Conservation (phyloP, 208 protist genomes). For the Crithidia brevicula region DNA sequence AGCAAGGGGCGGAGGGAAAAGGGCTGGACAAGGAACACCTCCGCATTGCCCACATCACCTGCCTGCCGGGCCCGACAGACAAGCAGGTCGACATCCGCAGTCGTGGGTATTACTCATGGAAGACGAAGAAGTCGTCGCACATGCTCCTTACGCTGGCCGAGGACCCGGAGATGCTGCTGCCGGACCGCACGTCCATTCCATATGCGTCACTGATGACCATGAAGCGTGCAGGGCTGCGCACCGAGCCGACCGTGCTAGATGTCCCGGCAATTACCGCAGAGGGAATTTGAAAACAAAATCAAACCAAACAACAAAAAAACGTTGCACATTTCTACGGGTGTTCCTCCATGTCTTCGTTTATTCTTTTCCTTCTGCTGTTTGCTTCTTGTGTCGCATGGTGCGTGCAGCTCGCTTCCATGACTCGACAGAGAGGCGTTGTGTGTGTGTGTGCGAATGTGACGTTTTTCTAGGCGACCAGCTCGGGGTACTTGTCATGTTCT, state of each 20-base stretch:
- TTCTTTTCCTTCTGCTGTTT: slow-evolving; percentile 17
- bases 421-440: no score
- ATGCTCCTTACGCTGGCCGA: slow-evolving; percentile 84
- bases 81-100: slow-evolving; percentile 92
- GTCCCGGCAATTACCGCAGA: slow-evolving; percentile 91
- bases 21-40: slow-evolving; percentile 90
- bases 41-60: slow-evolving; percentile 86
- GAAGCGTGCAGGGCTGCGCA: slow-evolving; percentile 74
- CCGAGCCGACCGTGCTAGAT: slow-evolving; percentile 74
- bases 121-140: slow-evolving; percentile 90
- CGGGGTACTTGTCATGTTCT: no score
- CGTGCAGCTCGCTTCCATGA: no score
- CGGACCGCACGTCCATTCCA: slow-evolving; percentile 87
- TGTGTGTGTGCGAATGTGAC: no score
- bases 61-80: slow-evolving; percentile 84
- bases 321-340: background rate
- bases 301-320: slow-evolving; percentile 4
- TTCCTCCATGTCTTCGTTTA: no score
- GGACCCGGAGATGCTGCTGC: slow-evolving; percentile 90
- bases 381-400: background rate
- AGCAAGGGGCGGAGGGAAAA: slow-evolving; percentile 88
- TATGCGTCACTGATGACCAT: slow-evolving; percentile 87
- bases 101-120: slow-evolving; percentile 89
- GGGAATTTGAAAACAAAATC: slow-evolving; percentile 85
- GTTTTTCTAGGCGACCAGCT: no score